These are phyloP conservation scores for Guadua angustifolia DNA, from an alignment of 176 grass and related monocot genomes.

Conservation along the genomic window DNA sequence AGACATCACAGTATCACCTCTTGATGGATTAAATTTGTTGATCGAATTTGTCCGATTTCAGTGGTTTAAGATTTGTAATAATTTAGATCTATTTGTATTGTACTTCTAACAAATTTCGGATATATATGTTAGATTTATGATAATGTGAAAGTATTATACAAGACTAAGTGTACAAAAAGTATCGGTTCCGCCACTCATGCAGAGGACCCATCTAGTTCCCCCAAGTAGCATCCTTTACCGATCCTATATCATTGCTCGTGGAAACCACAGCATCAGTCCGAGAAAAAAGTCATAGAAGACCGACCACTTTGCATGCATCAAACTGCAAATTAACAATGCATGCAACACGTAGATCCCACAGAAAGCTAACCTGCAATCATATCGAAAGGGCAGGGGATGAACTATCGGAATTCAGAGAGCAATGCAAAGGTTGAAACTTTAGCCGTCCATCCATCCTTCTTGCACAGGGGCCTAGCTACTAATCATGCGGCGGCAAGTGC, in stretches of 20 bases:
- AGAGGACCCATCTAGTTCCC: not conserved
- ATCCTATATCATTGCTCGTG: not conserved
- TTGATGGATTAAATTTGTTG: too few relatives aligned
- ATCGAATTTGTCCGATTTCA: too few relatives aligned
- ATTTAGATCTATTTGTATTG: too few relatives aligned
- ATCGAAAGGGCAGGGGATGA: not conserved
- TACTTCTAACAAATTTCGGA: too few relatives aligned
- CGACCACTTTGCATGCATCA: constrained; percentile 20
- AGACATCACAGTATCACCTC: too few relatives aligned
- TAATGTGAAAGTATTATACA: too few relatives aligned
- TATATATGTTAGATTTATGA: too few relatives aligned
- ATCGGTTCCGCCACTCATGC: too few relatives aligned
- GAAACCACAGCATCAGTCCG: constrained; percentile 10
- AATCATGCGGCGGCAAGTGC: not conserved
- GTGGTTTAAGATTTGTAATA: too few relatives aligned
- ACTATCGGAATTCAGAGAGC: constrained; percentile 18
- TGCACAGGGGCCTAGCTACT: not conserved
- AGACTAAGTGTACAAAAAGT: too few relatives aligned
- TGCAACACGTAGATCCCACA: constrained; percentile 30
- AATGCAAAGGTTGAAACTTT: not conserved
- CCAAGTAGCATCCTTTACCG: not conserved
- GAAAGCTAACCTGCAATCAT: not conserved
- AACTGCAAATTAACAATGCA: not conserved
- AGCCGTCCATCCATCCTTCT: not conserved
- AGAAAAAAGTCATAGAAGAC: not conserved